Conservation (phyloP, 352 stramenopile species). For the Pythium vanterpoolii region DNA sequence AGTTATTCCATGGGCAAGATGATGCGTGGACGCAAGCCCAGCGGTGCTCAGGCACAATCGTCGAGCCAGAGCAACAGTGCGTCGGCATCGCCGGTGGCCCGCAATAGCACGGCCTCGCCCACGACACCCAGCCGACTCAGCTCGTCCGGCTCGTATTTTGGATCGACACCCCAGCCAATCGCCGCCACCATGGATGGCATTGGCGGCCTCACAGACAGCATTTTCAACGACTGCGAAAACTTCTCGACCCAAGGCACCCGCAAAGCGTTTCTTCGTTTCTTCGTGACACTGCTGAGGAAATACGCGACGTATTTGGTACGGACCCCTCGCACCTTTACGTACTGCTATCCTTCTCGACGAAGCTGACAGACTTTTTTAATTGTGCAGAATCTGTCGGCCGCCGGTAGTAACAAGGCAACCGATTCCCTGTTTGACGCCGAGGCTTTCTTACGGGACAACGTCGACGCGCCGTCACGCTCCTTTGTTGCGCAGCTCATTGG, state of each 20-base stretch:
- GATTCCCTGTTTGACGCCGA: constrained; percentile 58
- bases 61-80: constrained; percentile 15
- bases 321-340: neutral
- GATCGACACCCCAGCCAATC: constrained; percentile 5
- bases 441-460: constrained; percentile 66
- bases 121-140: constrained; percentile 30
- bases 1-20: constrained; percentile 73
- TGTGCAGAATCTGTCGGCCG: constrained; percentile 14
- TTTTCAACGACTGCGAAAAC: constrained; percentile 64
- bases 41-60: constrained; percentile 34
- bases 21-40: constrained; percentile 51
- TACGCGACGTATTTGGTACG: constrained; percentile 73
- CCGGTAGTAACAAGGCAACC: constrained; percentile 29
- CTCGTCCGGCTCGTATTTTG: constrained; percentile 26
- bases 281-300: constrained; percentile 78
- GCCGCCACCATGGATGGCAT: constrained; percentile 28
- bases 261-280: constrained; percentile 77
- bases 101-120: constrained; percentile 10
- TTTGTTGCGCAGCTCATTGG: constrained; percentile 63
- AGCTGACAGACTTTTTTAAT: neutral
- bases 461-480: constrained; percentile 47
- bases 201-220: constrained; percentile 52
- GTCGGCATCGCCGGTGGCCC: constrained; percentile 26
- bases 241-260: constrained; percentile 67
- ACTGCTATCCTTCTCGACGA: neutral